Evolutionary conservation across 441 rosid genomes (phyloP).

Genomic region (Euphorbia celastroides): DNA sequence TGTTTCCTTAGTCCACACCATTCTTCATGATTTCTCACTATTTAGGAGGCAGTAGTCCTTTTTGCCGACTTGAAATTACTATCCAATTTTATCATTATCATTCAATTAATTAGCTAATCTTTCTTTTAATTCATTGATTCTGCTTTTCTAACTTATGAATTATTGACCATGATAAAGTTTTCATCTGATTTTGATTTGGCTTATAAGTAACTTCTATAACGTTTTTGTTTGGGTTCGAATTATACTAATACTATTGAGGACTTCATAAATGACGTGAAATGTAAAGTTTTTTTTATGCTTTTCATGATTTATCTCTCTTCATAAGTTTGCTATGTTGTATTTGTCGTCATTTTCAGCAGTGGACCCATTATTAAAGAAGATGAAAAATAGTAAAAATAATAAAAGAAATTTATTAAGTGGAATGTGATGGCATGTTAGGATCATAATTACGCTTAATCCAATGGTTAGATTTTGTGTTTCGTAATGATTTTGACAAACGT

Average conservation of each 20-base stretch:
- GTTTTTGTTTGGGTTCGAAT: too few relatives aligned
- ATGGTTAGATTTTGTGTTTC: conserved; percentile 1
- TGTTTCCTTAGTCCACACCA: background rate
- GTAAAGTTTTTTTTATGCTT: too few relatives aligned
- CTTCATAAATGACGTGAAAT: too few relatives aligned
- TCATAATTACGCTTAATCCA: background rate
- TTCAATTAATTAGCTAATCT: background rate
- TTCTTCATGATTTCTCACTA: background rate
- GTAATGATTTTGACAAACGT: too few relatives aligned
- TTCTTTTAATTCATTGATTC: background rate
- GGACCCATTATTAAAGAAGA: too few relatives aligned
- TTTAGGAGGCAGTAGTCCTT: background rate
- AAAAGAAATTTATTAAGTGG: background rate
- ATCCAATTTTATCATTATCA: too few relatives aligned
- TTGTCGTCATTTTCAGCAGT: too few relatives aligned
- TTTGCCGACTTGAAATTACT: conserved; percentile 5
- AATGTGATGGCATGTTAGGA: background rate
- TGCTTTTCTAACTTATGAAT: background rate
- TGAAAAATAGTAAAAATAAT: too few relatives aligned
- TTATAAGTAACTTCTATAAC: too few relatives aligned
- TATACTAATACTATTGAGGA: too few relatives aligned
- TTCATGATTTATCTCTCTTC: too few relatives aligned
- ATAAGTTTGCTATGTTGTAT: too few relatives aligned
- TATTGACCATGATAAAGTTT: background rate
- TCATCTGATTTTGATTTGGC: background rate